phyloP scores from a whole-genome alignment of 805 yeast species.

The Yamadazyma sp. region DNA sequence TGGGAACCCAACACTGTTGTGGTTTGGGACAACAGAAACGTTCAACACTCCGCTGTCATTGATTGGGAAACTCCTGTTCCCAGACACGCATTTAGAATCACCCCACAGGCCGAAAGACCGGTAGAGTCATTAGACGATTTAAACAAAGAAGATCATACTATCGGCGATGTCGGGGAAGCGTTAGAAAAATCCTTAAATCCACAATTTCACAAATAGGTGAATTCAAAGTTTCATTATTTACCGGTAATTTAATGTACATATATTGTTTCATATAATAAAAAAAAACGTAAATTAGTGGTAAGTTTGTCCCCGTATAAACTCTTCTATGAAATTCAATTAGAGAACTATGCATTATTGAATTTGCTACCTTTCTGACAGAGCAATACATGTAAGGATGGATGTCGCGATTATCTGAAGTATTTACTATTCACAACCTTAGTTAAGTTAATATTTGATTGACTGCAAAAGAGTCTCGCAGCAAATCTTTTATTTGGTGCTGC shows the following conservation, averaged over 20 bases:
- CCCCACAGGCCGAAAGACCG: conserved; percentile 41
- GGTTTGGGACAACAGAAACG: conserved; percentile 36
- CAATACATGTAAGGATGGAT: too few relatives aligned
- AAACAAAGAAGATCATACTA: conserved; percentile 23
- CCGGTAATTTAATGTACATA: neutral
- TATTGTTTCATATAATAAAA: conserved; percentile 3
- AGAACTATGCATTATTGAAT: too few relatives aligned
- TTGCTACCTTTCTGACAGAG: too few relatives aligned
- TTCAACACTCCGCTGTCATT: conserved; percentile 35
- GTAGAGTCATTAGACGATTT: conserved; percentile 32
- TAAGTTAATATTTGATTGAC: too few relatives aligned
- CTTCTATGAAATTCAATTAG: too few relatives aligned
- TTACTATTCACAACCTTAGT: too few relatives aligned
- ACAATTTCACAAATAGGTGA: neutral
- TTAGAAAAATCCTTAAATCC: conserved; percentile 16
- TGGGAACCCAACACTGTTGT: conserved; percentile 40
- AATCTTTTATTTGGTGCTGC: too few relatives aligned
- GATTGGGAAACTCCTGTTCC: conserved; percentile 38
- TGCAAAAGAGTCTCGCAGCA: too few relatives aligned
- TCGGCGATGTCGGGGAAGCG: conserved; percentile 33
- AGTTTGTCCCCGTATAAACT: too few relatives aligned
- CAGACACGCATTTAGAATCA: conserved; percentile 37
- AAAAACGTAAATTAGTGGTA: too few relatives aligned
- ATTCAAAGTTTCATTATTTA: neutral
- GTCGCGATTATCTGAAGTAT: too few relatives aligned